Evolutionary conservation across 2,329 filamentous ascomycete genomes (phyloP), one percentile per base, ranked within the genome.

Genomic region (Colletotrichum limetticola): DNA sequence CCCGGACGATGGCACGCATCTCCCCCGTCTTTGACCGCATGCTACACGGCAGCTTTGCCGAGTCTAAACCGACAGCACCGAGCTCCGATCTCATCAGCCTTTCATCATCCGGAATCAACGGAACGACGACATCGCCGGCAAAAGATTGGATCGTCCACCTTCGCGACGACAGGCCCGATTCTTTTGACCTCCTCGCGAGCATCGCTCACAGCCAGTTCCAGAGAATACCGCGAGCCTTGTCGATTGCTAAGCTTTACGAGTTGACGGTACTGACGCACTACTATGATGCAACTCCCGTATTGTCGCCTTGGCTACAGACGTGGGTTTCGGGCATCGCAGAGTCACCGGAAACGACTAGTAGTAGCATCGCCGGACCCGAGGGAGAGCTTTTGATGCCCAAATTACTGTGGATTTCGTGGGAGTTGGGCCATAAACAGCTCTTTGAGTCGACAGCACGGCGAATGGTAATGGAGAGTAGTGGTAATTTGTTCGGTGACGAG

Each of bases 391-490:
- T 57, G 0, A 70, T 78, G 74, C 74, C 77, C 11, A 78, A 79
- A 60, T 52, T 79, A 4, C 68, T 82, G 5, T 81, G 80, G 80
- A 77, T 81, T 7, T 74, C 78, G 1, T 82, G 80, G 80, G 80
- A 81, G 71, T 68, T 82, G 35, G 80, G 80, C 0, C 70, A 75
- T 8, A 74, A 75, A 9, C 72, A 76, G 7, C 58, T 74, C 2
- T 81, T 82, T n/a, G 57, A 72, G 53, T 57, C 57, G 1, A 74
- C 74, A 1, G 72, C 78, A 16, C 56, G 76, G 12, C 74, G 76
- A 57, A 74, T 81, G 72, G 59, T 80, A 37, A 74, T 79, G 59
- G 77, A 78, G 59, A 74, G 70, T 2, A 49, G 61, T 4, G 72
- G 69, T 19, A 72, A 46, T 16, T 37, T 71, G 24, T 56, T 62